These are phyloP conservation scores for Colletotrichum chrysophilum DNA, from an alignment of 2,329 filamentous ascomycete genomes.

Conservation along the genomic window DNA sequence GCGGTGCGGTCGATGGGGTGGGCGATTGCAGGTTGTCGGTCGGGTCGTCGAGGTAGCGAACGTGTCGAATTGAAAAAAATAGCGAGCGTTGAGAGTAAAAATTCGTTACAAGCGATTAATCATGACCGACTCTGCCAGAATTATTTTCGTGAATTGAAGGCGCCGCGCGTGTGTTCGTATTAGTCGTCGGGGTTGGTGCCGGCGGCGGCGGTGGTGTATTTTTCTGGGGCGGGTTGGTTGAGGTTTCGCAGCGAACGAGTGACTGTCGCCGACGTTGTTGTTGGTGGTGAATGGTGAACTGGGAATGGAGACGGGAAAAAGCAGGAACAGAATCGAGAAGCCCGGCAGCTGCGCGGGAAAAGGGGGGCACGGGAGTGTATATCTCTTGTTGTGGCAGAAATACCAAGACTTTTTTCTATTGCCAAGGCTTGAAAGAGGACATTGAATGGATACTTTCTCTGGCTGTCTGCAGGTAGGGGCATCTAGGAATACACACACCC, in stretches of 20 bases:
- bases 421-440: not conserved
- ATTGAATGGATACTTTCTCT: not conserved
- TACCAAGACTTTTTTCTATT: not conserved
- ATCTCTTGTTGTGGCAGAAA: not conserved
- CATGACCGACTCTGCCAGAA: not conserved
- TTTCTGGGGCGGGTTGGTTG: not conserved
- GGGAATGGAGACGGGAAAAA: not conserved
- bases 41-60: not conserved
- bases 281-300: not conserved
- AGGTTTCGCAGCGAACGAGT: not conserved
- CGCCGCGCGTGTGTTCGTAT: not conserved
- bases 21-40: not conserved
- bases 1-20: not conserved
- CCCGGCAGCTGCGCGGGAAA: not conserved
- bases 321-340: not conserved
- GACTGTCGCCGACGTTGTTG: not conserved
- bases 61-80: not conserved
- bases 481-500: not conserved
- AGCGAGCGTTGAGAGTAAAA: not conserved
- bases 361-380: not conserved
- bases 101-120: slow-evolving; percentile 7
- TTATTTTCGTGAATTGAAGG: not conserved
- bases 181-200: not conserved
- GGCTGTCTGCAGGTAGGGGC: not conserved
- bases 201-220: not conserved